These are phyloP conservation scores for Botrytis porri DNA, from an alignment of 2,329 filamentous ascomycete genomes.

Conservation along the genomic window DNA sequence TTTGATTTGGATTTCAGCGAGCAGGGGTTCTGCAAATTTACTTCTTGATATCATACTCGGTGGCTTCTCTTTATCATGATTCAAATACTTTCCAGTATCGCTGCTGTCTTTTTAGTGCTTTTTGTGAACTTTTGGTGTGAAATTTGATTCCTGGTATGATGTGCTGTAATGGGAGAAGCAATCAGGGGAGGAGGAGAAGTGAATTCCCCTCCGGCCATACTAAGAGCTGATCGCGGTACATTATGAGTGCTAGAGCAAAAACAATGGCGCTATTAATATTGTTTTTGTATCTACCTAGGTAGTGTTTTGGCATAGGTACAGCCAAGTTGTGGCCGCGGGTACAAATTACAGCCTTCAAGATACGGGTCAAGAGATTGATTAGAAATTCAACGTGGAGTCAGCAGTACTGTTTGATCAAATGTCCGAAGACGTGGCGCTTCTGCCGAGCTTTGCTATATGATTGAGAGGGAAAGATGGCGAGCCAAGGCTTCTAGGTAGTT, in stretches of 20 bases:
- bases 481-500: background rate
- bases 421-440: background rate
- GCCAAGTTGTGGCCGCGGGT: background rate
- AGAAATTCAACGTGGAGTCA: background rate
- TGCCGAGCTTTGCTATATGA: background rate
- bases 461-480: background rate
- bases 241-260: background rate
- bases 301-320: background rate
- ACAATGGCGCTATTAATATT: background rate
- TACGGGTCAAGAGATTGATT: background rate
- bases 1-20: background rate
- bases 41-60: background rate
- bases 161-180: background rate
- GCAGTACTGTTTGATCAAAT: background rate
- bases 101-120: background rate
- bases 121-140: background rate
- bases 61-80: background rate
- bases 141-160: background rate
- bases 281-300: background rate
- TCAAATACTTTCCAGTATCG: background rate
- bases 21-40: background rate
- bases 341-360: background rate
- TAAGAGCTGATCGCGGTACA: background rate
- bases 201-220: background rate
- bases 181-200: background rate